Base-by-base conservation (phyloP, 805 yeast genomes). In the Cyberlindnera amylophila region DNA sequence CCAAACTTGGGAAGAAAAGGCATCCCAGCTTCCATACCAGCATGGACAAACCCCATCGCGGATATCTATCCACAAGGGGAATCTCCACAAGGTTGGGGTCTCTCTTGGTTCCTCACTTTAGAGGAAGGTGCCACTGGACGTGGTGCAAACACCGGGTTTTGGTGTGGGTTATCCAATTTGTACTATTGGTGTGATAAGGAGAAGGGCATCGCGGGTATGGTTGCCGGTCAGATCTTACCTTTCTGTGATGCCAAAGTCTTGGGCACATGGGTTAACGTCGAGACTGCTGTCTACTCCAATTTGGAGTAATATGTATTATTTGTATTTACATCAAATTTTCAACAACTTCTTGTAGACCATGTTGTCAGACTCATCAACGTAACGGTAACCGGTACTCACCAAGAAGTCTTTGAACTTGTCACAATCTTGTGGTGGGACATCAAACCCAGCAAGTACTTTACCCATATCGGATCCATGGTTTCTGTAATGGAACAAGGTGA, bases 391-490 rank as follows among this genome's bases (percentile, higher is more conserved):
- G 51, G 89, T 70, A 32, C 75, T 74, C 27, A 75, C 69, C 62
- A 93, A 70, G 62, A 88, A 87, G 18, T 67, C 65, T 52, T 81
- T 79, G 60, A 91, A 82, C 16, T 78, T 81, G 21, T 64, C 74
- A 40, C 75, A 74, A 40, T 81, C 85, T 24, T 79, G 72, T 32
- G 77, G 75, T 3, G 98, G 96, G 19, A 90, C 88, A 38, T 81
- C 81, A 44, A 95, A 75, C 32, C 96, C 99, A 34, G 95, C 91
- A 47, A 93, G 71, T 1, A 93, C 87, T 63, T 88, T 88, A 35
- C 96, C 98, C 35, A 93, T 75, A 60, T 93, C 99, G 39, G 91
- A 82, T 31, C 99, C 99, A 54, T 89, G 95, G 67, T 93, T 89
- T 72, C 99, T 81, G 66, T 93, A 93, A 64, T 93, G 96, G 81